phyloP scores from a whole-genome alignment of 2,329 filamentous ascomycete species.

The Furcasterigmium furcatum region DNA sequence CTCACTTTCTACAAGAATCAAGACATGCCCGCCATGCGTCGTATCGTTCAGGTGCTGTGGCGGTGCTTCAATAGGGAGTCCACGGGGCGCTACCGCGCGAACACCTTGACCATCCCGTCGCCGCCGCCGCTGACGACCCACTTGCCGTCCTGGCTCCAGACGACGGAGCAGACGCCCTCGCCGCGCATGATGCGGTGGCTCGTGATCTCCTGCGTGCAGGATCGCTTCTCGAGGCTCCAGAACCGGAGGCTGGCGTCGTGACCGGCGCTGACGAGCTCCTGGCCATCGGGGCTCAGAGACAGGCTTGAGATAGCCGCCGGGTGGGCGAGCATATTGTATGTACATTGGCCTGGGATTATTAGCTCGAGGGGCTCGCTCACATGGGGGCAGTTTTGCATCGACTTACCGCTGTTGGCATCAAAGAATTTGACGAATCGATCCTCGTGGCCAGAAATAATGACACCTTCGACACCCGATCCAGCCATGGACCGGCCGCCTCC shows the following conservation, averaged over 20 bases:
- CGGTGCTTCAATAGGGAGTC: background rate
- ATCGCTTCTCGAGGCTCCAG: slow-evolving; percentile 94
- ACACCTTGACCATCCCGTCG: slow-evolving; percentile 95
- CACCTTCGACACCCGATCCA: slow-evolving; percentile 81
- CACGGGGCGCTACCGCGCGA: slow-evolving; percentile 45
- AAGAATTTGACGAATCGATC: slow-evolving; percentile 96
- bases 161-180: slow-evolving; percentile 89
- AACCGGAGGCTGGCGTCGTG: slow-evolving; percentile 95
- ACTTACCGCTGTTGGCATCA: slow-evolving; percentile 96
- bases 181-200: slow-evolving; percentile 92
- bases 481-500: slow-evolving; percentile 61
- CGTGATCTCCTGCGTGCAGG: slow-evolving; percentile 93
- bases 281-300: slow-evolving; percentile 87
- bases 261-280: slow-evolving; percentile 91
- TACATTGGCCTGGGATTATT: slow-evolving; percentile 77
- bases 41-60: background rate
- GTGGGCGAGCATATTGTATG: slow-evolving; percentile 97
- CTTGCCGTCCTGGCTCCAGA: slow-evolving; percentile 92
- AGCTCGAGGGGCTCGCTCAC: background rate
- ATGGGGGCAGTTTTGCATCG: background rate
- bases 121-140: slow-evolving; percentile 94
- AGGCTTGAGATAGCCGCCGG: slow-evolving; percentile 89
- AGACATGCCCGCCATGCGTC: background rate
- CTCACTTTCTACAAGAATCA: too few relatives aligned
- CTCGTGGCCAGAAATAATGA: slow-evolving; percentile 95